Conservation (phyloP, 2,329 filamentous ascomycete species). For the Didymella arachidicola region DNA sequence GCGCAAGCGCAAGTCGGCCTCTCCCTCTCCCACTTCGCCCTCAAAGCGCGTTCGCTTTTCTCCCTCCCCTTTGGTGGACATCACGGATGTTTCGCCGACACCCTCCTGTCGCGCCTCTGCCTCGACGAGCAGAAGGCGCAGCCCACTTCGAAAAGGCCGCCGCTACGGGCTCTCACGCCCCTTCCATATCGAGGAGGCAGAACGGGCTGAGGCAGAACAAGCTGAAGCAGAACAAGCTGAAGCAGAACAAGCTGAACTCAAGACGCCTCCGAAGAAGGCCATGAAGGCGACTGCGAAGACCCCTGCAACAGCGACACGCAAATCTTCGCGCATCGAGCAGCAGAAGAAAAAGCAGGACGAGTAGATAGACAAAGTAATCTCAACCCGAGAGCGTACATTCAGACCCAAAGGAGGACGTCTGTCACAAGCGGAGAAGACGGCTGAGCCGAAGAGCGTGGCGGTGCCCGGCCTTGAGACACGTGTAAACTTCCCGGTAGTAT, state of each 20-base stretch:
- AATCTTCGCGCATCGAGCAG: too few species aligned
- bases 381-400: conserved; percentile 10
- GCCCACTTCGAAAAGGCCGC: too few species aligned
- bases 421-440: conserved; percentile 8
- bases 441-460: conserved; percentile 4
- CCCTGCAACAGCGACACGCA: too few species aligned
- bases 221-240: too few species aligned
- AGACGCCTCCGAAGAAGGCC: too few species aligned
- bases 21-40: background rate
- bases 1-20: conserved; percentile 8
- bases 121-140: background rate
- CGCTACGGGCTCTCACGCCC: too few species aligned
- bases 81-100: background rate
- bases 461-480: conserved; percentile 7
- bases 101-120: background rate
- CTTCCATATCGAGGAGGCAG: too few species aligned
- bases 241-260: too few species aligned
- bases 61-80: background rate
- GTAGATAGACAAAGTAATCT: conserved; percentile 3
- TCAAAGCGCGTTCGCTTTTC: background rate
- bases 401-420: conserved; percentile 11
- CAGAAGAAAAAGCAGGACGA: background rate
- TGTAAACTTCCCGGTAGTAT: background rate
- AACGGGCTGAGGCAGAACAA: too few species aligned
- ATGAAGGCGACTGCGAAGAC: too few species aligned